A percentile compares a stretch with the other conserved stretches of the same genome.
Conservation (phyloP, 2,329 filamentous ascomycete genomes). For the Akanthomyces dipterigenus region DNA sequence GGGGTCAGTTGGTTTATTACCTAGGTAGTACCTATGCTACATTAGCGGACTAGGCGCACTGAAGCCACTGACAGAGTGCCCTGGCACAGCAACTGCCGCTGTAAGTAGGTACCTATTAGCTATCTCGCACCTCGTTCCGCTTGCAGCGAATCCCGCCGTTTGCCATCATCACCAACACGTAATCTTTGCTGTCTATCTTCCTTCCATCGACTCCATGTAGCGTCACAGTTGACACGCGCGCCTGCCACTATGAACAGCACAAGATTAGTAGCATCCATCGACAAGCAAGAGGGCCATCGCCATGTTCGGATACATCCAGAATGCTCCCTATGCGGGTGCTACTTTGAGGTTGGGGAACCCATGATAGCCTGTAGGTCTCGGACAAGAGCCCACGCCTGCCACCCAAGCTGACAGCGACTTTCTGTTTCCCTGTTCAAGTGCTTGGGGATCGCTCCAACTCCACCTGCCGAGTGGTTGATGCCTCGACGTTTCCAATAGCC, state of each 20-base stretch:
- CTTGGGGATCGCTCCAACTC: neutral
- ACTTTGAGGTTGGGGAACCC: conserved; percentile 2
- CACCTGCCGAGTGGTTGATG: neutral
- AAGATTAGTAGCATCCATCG: neutral
- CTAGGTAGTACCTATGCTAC: too few relatives aligned
- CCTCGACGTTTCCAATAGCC: conserved; percentile 6
- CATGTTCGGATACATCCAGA: conserved; percentile 10
- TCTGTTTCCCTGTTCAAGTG: neutral
- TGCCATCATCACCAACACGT: neutral
- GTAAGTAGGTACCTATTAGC: too few relatives aligned
- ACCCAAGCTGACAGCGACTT: neutral
- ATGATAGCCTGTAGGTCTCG: conserved; percentile 5
- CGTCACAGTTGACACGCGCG: neutral
- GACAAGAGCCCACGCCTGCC: too few relatives aligned
- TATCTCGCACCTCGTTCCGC: too few relatives aligned
- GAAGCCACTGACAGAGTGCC: too few relatives aligned
- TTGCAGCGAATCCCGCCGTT: neutral
- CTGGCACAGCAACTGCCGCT: too few relatives aligned
- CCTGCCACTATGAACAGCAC: neutral
- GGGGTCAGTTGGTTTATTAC: too few relatives aligned
- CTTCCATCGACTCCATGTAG: neutral
- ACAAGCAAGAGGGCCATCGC: neutral
- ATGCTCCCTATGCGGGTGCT: conserved; percentile 3
- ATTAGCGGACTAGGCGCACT: too few relatives aligned
- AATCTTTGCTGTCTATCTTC: neutral